phyloP scores from a whole-genome alignment of 495 filamentous ascomycete genomes.

The Thermothielavioides terrestris region DNA sequence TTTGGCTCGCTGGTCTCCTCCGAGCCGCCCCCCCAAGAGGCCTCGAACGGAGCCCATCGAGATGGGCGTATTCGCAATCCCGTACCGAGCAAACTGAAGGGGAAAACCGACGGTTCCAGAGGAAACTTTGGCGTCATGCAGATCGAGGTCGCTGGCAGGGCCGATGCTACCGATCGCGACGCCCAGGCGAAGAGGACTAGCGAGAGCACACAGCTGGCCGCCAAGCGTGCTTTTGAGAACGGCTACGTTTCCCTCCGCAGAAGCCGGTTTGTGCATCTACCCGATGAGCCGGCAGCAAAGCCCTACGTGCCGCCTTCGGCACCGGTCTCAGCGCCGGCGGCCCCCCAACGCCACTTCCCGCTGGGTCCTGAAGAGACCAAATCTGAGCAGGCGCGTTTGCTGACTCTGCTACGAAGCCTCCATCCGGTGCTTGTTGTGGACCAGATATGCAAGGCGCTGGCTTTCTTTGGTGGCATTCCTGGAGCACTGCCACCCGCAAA shows the following conservation, averaged over 20 bases:
- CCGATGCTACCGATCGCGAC: conserved; percentile 38
- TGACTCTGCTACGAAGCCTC: conserved; percentile 45
- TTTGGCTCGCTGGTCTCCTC: conserved; percentile 12
- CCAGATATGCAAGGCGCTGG: conserved; percentile 49
- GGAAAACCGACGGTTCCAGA: conserved; percentile 48
- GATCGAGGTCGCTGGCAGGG: conserved; percentile 41
- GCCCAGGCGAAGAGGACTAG: conserved; percentile 48
- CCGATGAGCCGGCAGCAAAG: conserved; percentile 18
- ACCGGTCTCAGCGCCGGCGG: neutral
- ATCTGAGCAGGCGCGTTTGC: conserved; percentile 44
- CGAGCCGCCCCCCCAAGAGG: conserved; percentile 18
- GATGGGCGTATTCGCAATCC: conserved; percentile 51
- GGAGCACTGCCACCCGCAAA: conserved; percentile 45
- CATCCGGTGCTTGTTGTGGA: conserved; percentile 46
- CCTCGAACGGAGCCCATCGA: conserved; percentile 16
- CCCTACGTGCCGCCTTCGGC: conserved; percentile 14
- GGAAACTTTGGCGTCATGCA: conserved; percentile 53
- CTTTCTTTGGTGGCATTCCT: conserved; percentile 50
- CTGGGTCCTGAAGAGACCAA: conserved; percentile 44
- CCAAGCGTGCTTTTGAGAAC: conserved; percentile 42
- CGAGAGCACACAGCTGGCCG: conserved; percentile 46
- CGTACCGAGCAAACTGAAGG: conserved; percentile 49
- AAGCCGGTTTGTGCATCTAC: conserved; percentile 32
- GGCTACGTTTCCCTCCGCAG: conserved; percentile 43
- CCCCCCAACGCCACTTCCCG: conserved; percentile 16